Base-by-base conservation (phyloP, 2,329 filamentous ascomycete genomes). In the Plenodomus biglobosus region DNA sequence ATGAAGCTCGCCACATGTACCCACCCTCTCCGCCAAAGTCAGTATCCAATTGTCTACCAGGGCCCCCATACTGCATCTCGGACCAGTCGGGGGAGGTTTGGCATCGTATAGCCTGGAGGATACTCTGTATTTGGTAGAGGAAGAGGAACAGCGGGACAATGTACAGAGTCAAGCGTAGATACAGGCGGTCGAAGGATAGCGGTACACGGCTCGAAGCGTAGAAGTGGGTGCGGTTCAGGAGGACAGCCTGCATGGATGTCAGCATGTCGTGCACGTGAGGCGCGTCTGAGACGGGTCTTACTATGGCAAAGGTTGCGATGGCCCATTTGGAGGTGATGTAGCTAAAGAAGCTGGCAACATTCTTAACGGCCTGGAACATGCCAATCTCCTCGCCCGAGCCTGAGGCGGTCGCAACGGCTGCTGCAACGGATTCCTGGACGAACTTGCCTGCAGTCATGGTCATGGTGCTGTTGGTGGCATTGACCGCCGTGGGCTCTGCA, bases 171-270 rank as follows among this genome's bases (percentile, higher is more conserved):
- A 70, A 40, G 32, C 69, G 66, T 18, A 71, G 42, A 81, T 65
- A 46, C 30, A 85, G 81, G 84, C 89, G 92, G 46, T 81, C 81
- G 2, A 97, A 78, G 8, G 82, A 81, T n/a, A 96, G 77, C 44
- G 88, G 85, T 44, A 92, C 83, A 53, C 94, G 81, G 13, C 90
- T 92, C 0, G 92, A 92, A 36, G 91, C 92, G 72, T 96, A 97
- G 60, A 97, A 94, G 49, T 92, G 86, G 6, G 94, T 95, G 48
- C 94, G 85, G 69, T 97, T 97, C 19, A 97, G 78, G 48, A 96
- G 76, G 49, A 97, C 83, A 18, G 90, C 90, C 83, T 86, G 52
- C 19, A 42, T 8, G 36, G 17, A 21, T n/a, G 17, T 16, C 18
- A 38, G 18, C 22, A 30, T 27, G 43, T 16, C 34, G 32, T 19